Conservation (phyloP, 176 grass and related monocot genomes). For the Phoenix roebelenii region DNA sequence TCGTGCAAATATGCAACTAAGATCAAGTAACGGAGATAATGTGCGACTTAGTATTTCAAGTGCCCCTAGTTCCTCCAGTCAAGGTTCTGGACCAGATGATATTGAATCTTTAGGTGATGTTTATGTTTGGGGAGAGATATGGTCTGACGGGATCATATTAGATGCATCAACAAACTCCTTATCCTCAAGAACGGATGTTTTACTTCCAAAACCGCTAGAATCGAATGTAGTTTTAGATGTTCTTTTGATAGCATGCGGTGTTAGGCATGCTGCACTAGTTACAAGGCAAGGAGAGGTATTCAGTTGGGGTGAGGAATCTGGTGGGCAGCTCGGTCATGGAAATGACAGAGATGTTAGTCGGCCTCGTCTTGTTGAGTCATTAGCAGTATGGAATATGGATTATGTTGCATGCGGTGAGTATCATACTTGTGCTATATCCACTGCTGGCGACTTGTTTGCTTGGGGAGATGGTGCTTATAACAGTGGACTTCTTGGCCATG, state of each 20-base stretch:
- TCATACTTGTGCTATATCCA: constrained; percentile 71
- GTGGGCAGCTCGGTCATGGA: constrained; percentile 65
- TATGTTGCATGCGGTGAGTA: constrained; percentile 79
- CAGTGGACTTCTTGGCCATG: constrained; percentile 72
- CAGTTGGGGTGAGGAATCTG: constrained; percentile 84
- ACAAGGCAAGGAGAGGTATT: constrained; percentile 90
- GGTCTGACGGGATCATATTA: constrained; percentile 44
- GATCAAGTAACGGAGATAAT: constrained; percentile 62
- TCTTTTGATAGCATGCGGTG: constrained; percentile 69
- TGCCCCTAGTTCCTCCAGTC: constrained; percentile 63
- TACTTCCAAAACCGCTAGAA: constrained; percentile 80
- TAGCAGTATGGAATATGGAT: constrained; percentile 66
- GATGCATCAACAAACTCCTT: constrained; percentile 33
- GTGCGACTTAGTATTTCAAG: constrained; percentile 82
- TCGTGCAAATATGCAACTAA: constrained; percentile 71
- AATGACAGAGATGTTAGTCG: constrained; percentile 51
- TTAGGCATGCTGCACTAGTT: constrained; percentile 68
- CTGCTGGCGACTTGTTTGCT: constrained; percentile 66
- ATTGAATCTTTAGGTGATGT: constrained; percentile 93
- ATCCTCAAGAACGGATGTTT: constrained; percentile 51
- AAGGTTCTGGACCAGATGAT: constrained; percentile 70
- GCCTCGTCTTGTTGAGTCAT: constrained; percentile 76
- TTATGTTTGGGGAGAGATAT: constrained; percentile 95
- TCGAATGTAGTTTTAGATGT: constrained; percentile 94
- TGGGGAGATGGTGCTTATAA: constrained; percentile 79